phyloP scores from a whole-genome alignment of 352 stramenopile genomes.

The Plasmopara halstedii region DNA sequence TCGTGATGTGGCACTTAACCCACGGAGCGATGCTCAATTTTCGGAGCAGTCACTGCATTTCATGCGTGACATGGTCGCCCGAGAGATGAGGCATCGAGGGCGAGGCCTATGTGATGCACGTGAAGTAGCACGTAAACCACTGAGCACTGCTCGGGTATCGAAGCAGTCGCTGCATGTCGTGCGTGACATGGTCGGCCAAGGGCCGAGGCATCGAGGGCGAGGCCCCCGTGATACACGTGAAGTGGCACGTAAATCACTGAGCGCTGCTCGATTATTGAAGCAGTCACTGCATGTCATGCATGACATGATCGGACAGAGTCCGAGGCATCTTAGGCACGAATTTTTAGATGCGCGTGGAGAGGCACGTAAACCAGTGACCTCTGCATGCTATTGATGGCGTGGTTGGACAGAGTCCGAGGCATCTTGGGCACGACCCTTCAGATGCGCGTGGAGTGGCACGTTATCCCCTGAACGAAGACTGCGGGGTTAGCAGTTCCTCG shows the following conservation, averaged over 20 bases:
- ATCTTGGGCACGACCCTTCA: too few relatives aligned
- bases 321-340: neutral
- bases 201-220: neutral
- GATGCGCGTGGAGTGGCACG: too few relatives aligned
- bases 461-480: too few relatives aligned
- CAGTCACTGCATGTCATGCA: neutral
- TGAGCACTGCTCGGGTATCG: neutral
- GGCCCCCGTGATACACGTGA: neutral
- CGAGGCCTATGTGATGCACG: neutral
- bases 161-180: neutral
- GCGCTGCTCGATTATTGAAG: neutral
- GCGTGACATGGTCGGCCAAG: neutral
- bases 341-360: neutral
- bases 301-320: neutral
- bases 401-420: too few relatives aligned
- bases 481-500: too few relatives aligned
- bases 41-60: neutral
- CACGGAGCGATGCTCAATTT: neutral
- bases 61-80: neutral
- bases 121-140: neutral
- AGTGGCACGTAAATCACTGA: neutral
- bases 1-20: neutral
- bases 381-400: neutral
- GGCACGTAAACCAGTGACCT: neutral
- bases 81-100: neutral